These are phyloP conservation scores for Puccinia novopanici DNA, from an alignment of 1,284 basidiomycete genomes.

Conservation along the genomic window DNA sequence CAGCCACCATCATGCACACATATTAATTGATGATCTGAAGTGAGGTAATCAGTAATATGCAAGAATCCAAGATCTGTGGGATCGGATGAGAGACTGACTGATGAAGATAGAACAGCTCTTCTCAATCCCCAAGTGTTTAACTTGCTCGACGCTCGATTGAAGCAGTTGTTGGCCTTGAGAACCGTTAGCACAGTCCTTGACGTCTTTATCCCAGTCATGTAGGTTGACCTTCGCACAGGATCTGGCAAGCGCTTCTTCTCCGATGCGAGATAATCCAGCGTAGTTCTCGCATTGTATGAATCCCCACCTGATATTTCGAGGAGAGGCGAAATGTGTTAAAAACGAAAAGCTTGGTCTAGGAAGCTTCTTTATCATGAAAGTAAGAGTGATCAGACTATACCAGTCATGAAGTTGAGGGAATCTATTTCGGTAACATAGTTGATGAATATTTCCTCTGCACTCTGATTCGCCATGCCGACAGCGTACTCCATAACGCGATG, in stretches of 20 bases:
- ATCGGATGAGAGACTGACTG: conserved; percentile 22
- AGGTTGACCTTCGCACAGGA: conserved; percentile 54
- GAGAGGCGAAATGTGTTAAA: background rate
- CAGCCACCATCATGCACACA: conserved; percentile 54
- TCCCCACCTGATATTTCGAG: background rate
- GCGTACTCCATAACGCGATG: conserved; percentile 51
- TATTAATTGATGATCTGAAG: conserved; percentile 52
- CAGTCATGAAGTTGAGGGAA: conserved; percentile 50
- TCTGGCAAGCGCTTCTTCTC: conserved; percentile 52
- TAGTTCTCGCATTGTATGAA: conserved; percentile 51
- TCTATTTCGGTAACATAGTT: conserved; percentile 53
- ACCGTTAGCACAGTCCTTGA: conserved; percentile 51
- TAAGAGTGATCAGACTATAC: conserved; percentile 51
- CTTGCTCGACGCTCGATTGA: conserved; percentile 41
- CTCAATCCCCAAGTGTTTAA: conserved; percentile 42
- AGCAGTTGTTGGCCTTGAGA: conserved; percentile 51
- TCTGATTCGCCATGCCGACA: conserved; percentile 56
- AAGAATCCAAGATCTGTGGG: background rate
- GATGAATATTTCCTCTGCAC: conserved; percentile 55
- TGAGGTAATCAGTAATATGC: conserved; percentile 33
- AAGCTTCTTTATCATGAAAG: conserved; percentile 40
- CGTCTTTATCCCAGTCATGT: conserved; percentile 50
- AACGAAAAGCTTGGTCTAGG: conserved; percentile 52
- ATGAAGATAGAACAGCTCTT: conserved; percentile 55
- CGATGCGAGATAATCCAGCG: conserved; percentile 52